Conservation (phyloP, 2,329 filamentous ascomycete species). For the Aspergillus candidus region DNA sequence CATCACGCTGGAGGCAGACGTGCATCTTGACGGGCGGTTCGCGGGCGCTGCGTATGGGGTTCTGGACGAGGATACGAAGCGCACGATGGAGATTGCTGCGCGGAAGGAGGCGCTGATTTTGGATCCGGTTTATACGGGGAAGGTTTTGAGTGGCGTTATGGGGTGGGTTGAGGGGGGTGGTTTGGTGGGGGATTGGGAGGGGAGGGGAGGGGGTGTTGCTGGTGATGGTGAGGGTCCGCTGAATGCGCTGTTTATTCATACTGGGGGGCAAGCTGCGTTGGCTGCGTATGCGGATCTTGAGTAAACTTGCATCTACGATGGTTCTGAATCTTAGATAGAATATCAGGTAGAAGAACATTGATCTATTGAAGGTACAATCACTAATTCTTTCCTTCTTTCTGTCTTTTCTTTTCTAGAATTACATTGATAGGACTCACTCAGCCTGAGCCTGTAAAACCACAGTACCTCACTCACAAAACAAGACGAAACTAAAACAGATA, state of each 20-base stretch:
- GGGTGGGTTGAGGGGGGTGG: conserved; percentile 20
- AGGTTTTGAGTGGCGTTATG: conserved; percentile 26
- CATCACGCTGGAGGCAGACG: conserved; percentile 22
- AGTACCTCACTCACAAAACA: neutral
- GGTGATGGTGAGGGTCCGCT: conserved; percentile 8
- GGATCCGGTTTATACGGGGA: conserved; percentile 34
- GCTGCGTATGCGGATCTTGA: conserved; percentile 24
- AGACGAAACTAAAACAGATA: conserved; percentile 2
- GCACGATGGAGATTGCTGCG: conserved; percentile 21
- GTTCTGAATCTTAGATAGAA: conserved; percentile 12
- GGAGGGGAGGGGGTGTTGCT: too few species aligned
- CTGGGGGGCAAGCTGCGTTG: conserved; percentile 31
- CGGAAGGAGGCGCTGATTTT: conserved; percentile 24
- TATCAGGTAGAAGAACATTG: too few species aligned
- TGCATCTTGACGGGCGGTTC: conserved; percentile 28
- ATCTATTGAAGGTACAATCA: conserved; percentile 8
- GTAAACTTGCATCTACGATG: conserved; percentile 5
- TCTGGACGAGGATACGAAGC: conserved; percentile 21
- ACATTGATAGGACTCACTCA: conserved; percentile 11
- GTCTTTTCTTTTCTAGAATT: conserved; percentile 24
- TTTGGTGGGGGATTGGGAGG: conserved; percentile 10
- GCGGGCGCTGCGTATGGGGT: conserved; percentile 28
- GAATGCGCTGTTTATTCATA: conserved; percentile 35
- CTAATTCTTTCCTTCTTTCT: conserved; percentile 5
- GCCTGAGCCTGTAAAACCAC: too few species aligned